Base-by-base conservation (phyloP, 2,329 filamentous ascomycete genomes). In the Chaetomiaceae sp. region DNA sequence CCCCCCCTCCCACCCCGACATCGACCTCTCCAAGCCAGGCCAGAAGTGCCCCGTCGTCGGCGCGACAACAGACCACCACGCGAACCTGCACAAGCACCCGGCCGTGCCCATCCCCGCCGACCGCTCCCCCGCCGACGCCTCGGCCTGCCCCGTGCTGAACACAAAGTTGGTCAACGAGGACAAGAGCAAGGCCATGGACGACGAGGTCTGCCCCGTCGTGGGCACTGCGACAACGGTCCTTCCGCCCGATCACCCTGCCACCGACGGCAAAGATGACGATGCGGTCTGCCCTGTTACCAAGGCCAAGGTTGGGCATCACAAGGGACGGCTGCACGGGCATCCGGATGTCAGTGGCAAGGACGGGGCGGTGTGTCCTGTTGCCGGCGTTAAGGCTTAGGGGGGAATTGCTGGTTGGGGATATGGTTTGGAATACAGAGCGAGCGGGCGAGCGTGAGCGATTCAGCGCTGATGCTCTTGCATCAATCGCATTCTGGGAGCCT, bases 211-310 rank as follows among this genome's bases (percentile, higher is more conserved):
- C 53, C 72, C 72, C 52, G 71, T 74, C 43, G 69, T 72, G 20
- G 72, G 71, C 1, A 69, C 72, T 38, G 72, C 70, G 6, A 74
- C 72, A 7, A 72, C 69, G 4, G 66, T 73, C 34, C 68, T 74
- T 17, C 71, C 71, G 3, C 71, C 71, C 9, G 62, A 73, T 55
- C 72, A 74, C 55, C 71, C 72, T 1, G 54, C 48, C 43, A 68
- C 61, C 40, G 65, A 63, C 23, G 63, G 57, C 58, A 57, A 63
- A 56, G 57, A 45, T n/a, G 64, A 65, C 54, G 69, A 68, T 37
- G 70, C 66, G 36, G 69, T 68, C 50, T 74, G 72, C 57, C 71
- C 71, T 8, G 68, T 74, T 50, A 74, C 72, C 15, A 72, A 73
- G 63, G 72, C 72, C 33, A 66, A 66, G 54, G 66, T 73, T 4